Evolutionary conservation across 2,329 filamentous ascomycete genomes (phyloP).

Genomic region (Stachybotrys chartarum): DNA sequence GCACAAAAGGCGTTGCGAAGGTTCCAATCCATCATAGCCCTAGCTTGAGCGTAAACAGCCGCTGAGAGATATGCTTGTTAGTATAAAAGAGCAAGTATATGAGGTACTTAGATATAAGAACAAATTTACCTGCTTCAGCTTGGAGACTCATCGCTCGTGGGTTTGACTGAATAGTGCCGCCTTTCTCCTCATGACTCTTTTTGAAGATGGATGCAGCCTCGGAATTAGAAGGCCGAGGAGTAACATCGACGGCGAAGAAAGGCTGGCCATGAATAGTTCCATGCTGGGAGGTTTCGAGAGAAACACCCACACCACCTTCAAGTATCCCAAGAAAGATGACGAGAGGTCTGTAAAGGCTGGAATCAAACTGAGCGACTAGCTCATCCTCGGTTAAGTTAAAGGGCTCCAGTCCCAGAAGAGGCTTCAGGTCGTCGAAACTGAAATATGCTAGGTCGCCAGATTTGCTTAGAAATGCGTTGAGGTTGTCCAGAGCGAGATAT

Average conservation of each 20-base stretch:
- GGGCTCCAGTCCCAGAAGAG: constrained; percentile 63
- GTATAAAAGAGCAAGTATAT: not conserved
- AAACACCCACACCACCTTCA: constrained; percentile 45
- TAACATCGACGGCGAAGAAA: constrained; percentile 86
- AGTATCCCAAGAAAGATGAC: constrained; percentile 82
- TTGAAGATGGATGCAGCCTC: constrained; percentile 50
- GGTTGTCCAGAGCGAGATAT: constrained; percentile 73
- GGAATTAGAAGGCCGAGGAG: constrained; percentile 57
- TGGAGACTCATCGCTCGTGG: constrained; percentile 54
- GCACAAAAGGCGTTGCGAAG: constrained; percentile 85
- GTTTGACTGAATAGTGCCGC: constrained; percentile 59
- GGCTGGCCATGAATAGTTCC: constrained; percentile 71
- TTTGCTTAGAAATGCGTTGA: constrained; percentile 61
- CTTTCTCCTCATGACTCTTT: constrained; percentile 40
- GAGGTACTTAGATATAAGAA: constrained; percentile 1
- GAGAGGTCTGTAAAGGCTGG: constrained; percentile 56
- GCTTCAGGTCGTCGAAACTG: constrained; percentile 58
- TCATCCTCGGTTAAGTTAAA: constrained; percentile 69
- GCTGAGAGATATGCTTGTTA: constrained; percentile 41
- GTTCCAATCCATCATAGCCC: constrained; percentile 92
- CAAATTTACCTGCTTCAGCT: constrained; percentile 49
- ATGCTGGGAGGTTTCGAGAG: constrained; percentile 32
- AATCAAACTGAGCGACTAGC: constrained; percentile 66
- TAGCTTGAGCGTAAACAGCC: constrained; percentile 83
- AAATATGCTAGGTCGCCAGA: constrained; percentile 60